phyloP scores from a whole-genome alignment of 2,329 filamentous ascomycete species.

The Claviceps quebecensis region DNA sequence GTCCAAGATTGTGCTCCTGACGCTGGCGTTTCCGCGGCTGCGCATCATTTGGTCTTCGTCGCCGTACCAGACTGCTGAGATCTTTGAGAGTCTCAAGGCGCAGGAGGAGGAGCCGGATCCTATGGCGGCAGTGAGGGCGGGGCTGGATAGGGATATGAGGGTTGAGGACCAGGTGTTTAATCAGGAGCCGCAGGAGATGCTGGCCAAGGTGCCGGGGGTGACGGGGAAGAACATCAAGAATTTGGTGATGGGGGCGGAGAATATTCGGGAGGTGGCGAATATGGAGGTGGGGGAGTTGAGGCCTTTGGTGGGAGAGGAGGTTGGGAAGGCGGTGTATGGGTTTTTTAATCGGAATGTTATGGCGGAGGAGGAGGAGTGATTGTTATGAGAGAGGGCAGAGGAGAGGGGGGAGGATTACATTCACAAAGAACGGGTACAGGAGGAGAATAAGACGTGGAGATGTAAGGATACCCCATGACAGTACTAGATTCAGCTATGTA shows the following conservation, averaged over 20 bases:
- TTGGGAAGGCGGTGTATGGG: conserved; percentile 54
- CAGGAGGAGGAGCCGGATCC: conserved; percentile 85
- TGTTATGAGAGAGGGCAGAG: not conserved
- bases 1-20: conserved; percentile 81
- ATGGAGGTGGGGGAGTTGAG: conserved; percentile 63
- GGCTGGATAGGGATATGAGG: conserved; percentile 44
- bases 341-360: conserved; percentile 64
- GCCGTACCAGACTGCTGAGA: conserved; percentile 93
- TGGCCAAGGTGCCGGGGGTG: conserved; percentile 71
- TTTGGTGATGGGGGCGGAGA: conserved; percentile 59
- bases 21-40: conserved; percentile 77
- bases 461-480: no score
- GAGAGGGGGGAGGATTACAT: not conserved
- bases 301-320: conserved; percentile 62
- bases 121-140: conserved; percentile 68
- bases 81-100: conserved; percentile 86
- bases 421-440: not conserved
- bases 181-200: conserved; percentile 78
- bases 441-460: not conserved
- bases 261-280: conserved; percentile 71
- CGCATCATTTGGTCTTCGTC: conserved; percentile 88
- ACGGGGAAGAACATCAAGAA: conserved; percentile 63
- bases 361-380: conserved; percentile 28
- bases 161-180: conserved; percentile 64
- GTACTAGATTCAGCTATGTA: no score